Conservation (phyloP, 352 stramenopile species). For the Phytophthora quininea region DNA sequence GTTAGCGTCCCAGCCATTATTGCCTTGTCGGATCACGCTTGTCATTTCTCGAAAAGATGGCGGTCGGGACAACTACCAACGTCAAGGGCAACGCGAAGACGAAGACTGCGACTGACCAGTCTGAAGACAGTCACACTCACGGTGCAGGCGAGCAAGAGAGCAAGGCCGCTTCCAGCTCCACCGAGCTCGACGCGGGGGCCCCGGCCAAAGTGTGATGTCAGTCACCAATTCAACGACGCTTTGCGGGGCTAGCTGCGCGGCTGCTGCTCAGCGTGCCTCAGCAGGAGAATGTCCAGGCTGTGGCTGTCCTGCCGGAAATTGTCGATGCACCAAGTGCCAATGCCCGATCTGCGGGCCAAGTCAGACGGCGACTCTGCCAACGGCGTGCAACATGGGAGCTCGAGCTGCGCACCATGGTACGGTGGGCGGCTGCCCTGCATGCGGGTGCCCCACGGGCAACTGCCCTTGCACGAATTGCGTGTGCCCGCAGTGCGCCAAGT, state of each 20-base stretch:
- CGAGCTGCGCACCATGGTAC: slow-evolving; percentile 11
- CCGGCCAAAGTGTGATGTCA: slow-evolving; percentile 2
- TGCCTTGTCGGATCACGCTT: slow-evolving; percentile 5
- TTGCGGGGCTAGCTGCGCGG: slow-evolving; percentile 22
- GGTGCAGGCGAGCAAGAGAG: neutral
- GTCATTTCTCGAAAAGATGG: slow-evolving; percentile 32
- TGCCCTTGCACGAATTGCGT: slow-evolving; percentile 27
- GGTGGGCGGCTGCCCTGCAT: slow-evolving; percentile 23
- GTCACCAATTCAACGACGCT: slow-evolving; percentile 33
- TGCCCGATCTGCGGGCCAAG: slow-evolving; percentile 20
- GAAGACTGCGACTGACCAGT: too few relatives aligned
- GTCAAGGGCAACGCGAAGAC: slow-evolving; percentile 28
- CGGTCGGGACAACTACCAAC: slow-evolving; percentile 27
- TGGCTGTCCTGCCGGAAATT: slow-evolving; percentile 18
- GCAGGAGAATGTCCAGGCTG: slow-evolving; percentile 25
- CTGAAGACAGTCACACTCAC: neutral
- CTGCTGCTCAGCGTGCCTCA: slow-evolving; percentile 20
- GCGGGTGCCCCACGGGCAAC: slow-evolving; percentile 21
- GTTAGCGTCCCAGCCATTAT: neutral
- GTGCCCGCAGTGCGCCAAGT: slow-evolving; percentile 20
- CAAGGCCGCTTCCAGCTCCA: slow-evolving; percentile 3
- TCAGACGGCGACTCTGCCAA: slow-evolving; percentile 5
- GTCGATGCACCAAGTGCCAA: slow-evolving; percentile 26
- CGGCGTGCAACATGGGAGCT: slow-evolving; percentile 4
- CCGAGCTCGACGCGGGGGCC: neutral